Base-by-base conservation (phyloP, 108 stramenopile species). In the Fistulifera solaris region DNA sequence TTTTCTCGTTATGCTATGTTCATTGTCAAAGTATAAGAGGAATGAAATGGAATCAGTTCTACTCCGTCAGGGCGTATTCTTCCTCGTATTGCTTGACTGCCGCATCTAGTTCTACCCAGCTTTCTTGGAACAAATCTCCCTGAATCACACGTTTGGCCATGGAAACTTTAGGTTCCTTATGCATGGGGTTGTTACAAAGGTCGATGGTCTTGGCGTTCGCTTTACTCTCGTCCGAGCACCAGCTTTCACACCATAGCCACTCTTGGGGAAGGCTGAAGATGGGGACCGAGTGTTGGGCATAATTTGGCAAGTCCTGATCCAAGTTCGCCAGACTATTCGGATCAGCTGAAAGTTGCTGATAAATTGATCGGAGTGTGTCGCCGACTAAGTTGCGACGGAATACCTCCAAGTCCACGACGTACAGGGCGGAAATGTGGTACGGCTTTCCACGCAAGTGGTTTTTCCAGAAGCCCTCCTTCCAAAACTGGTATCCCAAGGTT, bases 231-330 rank as follows among this genome's bases (percentile, higher is more conserved):
- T 97, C 94, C 4, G 85, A 87, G 70, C 99, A 99, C 99, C 99
- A 99, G n/a, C 83, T 74, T 63, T 99, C 99, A 65, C 99, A 99
- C 99, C 99, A 99, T 19, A 99, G 73, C 99, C 99, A 99, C 62
- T 97, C 95, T 56, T 97, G 96, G 11, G 97, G 97, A 25, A 98
- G 70, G 17, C 82, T 87, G 47, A 81, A 77, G 23, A 96, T 96
- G 8, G 83, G 83, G n/a, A 95, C 86, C 47, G 72, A 61, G 58
- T 87, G 75, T 62, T 97, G 96, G 5, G 90, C 94, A 50, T 94
- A 99, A 65, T 99, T 99, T 10, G 99, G 99, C 53, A 99, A 66
- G 58, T 99, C 99, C 77, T 99, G 99, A 59, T 97, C 98, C 43
- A 99, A 72, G 54, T 99, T 99, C 16, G 95, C 73, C 23, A 99